Percentiles rank a stretch among this genome's conserved stretches.
These are phyloP conservation scores for Naumovozyma castellii DNA, from an alignment of 805 yeast genomes.

Conservation along the genomic window DNA sequence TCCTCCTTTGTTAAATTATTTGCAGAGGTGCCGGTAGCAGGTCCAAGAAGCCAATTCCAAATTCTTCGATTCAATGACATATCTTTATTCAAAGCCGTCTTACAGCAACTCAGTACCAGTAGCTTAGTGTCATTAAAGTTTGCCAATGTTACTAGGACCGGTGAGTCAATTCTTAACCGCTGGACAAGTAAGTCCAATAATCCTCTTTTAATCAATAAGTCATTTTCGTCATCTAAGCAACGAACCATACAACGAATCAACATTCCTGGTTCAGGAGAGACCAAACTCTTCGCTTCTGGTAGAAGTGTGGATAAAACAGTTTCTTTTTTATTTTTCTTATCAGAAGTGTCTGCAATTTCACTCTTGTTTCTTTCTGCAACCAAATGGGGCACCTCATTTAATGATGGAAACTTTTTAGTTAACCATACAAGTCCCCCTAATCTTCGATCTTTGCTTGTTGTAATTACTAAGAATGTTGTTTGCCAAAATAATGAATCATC, in stretches of 20 bases:
- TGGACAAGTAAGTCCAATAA: conserved; percentile 71
- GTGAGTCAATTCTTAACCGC: conserved; percentile 56
- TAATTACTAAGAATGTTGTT: conserved; percentile 60
- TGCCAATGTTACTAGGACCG: conserved; percentile 40
- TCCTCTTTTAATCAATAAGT: conserved; percentile 73
- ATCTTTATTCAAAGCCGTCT: conserved; percentile 68
- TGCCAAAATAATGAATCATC: conserved; percentile 84
- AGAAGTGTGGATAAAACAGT: conserved; percentile 30
- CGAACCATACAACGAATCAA: conserved; percentile 62
- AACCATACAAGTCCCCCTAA: conserved; percentile 77
- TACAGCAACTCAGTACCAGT: conserved; percentile 53
- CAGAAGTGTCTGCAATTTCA: conserved; percentile 5
- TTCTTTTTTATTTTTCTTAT: conserved; percentile 25
- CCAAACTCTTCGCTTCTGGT: conserved; percentile 49
- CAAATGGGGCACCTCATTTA: conserved; percentile 34
- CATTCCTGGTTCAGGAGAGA: conserved; percentile 72
- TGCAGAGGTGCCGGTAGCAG: conserved; percentile 26
- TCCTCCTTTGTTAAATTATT: conserved; percentile 21
- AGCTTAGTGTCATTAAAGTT: conserved; percentile 45
- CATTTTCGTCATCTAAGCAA: conserved; percentile 57
- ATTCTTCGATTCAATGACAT: conserved; percentile 91
- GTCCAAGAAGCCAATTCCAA: conserved; percentile 90
- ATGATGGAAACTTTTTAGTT: conserved; percentile 50
- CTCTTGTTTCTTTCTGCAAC: conserved; percentile 4
- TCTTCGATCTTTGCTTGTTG: conserved; percentile 70